phyloP scores from a whole-genome alignment of 2,329 filamentous ascomycete genomes.

The Phyllosticta citriasiana region DNA sequence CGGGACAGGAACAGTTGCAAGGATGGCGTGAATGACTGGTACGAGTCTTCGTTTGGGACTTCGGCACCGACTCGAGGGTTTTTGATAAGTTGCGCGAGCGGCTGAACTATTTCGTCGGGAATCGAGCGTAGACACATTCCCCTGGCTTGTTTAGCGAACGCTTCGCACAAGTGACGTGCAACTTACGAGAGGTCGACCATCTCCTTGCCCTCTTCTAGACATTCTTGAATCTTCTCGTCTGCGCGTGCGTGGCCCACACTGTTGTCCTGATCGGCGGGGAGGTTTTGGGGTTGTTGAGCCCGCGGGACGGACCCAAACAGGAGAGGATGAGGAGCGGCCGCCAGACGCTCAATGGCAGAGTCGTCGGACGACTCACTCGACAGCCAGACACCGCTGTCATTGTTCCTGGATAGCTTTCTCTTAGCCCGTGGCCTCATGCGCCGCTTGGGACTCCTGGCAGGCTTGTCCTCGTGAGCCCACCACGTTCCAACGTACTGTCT shows the following conservation, averaged over 20 bases:
- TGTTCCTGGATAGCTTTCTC: conserved; percentile 47
- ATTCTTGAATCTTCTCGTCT: conserved; percentile 7
- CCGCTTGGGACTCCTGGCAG: conserved; percentile 14
- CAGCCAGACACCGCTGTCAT: conserved; percentile 62
- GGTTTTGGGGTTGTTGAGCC: not conserved
- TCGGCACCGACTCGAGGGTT: conserved; percentile 43
- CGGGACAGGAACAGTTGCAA: conserved; percentile 52
- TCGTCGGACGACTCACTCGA: conserved; percentile 47
- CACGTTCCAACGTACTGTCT: conserved; percentile 56
- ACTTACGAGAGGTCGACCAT: conserved; percentile 53
- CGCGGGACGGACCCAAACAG: conserved; percentile 7
- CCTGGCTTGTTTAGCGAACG: conserved; percentile 9
- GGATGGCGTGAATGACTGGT: conserved; percentile 48
- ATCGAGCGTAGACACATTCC: conserved; percentile 30
- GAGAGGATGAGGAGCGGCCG: conserved; percentile 13
- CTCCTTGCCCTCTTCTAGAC: conserved; percentile 49
- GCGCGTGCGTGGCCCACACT: not conserved
- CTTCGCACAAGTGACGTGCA: not conserved
- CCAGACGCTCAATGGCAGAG: conserved; percentile 35
- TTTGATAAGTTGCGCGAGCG: conserved; percentile 36
- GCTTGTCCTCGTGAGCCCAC: conserved; percentile 44
- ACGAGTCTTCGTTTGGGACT: conserved; percentile 47
- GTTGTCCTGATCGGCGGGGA: conserved; percentile 11
- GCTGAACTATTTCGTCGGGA: conserved; percentile 47
- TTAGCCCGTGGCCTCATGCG: conserved; percentile 28